Percentiles rank a stretch among this genome's conserved stretches.
phyloP scores from a whole-genome alignment of 768 basidiomycete species.

The Tricholoma furcatifolium region DNA sequence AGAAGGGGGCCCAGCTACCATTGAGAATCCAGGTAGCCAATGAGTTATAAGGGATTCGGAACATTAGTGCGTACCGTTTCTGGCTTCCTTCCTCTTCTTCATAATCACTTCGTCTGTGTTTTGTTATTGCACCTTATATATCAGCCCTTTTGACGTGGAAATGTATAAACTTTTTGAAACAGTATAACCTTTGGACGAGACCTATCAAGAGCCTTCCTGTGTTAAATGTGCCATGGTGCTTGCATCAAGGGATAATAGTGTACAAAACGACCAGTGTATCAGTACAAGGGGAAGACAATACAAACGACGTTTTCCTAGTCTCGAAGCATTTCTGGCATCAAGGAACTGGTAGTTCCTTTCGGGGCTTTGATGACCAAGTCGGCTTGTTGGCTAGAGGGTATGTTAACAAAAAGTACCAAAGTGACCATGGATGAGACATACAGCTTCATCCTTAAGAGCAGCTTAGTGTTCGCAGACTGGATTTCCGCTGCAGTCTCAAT shows the following conservation, averaged over 20 bases:
- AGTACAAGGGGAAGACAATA: no score
- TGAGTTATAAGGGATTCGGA: conserved; percentile 22
- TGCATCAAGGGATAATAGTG: no score
- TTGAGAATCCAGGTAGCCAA: conserved; percentile 33
- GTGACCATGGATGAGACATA: conserved; percentile 25
- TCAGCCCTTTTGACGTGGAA: no score
- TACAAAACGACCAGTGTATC: no score
- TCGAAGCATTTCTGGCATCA: conserved; percentile 12
- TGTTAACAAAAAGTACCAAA: neutral
- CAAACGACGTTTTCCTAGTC: neutral
- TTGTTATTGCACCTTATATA: no score
- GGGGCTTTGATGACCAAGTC: conserved; percentile 72
- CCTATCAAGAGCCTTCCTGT: no score
- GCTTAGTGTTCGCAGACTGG: conserved; percentile 69
- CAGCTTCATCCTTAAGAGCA: conserved; percentile 83
- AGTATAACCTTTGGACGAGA: no score
- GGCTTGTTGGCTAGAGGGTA: conserved; percentile 64
- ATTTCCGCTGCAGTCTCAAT: conserved; percentile 73
- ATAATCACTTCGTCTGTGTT: no score
- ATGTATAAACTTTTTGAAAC: no score
- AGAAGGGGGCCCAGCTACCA: conserved; percentile 42
- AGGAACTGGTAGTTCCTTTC: conserved; percentile 38
- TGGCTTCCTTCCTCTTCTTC: no score
- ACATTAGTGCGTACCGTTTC: no score
- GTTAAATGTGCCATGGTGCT: no score